Evolutionary conservation across 495 filamentous ascomycete species (phyloP).

Genomic region (Aspergillus sclerotioniger): DNA sequence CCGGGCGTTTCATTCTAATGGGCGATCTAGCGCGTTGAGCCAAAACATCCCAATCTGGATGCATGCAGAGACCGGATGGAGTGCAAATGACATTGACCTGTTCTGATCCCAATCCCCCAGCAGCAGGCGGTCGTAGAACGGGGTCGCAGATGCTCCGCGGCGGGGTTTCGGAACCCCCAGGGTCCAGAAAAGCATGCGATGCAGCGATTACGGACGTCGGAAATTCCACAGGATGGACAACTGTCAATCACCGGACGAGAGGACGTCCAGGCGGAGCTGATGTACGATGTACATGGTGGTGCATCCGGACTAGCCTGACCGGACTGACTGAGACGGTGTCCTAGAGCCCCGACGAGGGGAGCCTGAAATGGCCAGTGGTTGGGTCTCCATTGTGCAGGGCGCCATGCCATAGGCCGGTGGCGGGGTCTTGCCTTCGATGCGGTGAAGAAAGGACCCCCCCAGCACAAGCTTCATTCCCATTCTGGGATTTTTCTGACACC

Average conservation of each 20-base stretch:
- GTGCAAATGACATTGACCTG: too few species aligned
- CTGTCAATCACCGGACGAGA: background rate
- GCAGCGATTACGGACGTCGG: background rate
- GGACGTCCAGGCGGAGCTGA: too few species aligned
- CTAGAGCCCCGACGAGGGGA: background rate
- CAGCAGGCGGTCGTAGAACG: too few species aligned
- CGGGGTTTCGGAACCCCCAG: background rate
- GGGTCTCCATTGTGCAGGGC: background rate
- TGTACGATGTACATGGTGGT: too few species aligned
- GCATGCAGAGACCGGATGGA: background rate
- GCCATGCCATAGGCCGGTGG: slow-evolving; percentile 18
- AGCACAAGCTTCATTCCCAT: background rate
- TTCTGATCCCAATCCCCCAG: too few species aligned
- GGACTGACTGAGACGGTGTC: background rate
- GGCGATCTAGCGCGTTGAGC: background rate
- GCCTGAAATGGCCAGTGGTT: slow-evolving; percentile 5
- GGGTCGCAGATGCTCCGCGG: too few species aligned
- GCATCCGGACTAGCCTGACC: too few species aligned
- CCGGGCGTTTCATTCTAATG: background rate
- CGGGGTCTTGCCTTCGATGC: slow-evolving; percentile 28
- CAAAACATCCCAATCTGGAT: background rate
- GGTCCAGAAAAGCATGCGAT: background rate
- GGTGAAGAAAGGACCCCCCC: slow-evolving; percentile 24
- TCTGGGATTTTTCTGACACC: slow-evolving; percentile 6
- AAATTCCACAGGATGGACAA: background rate